Base-by-base conservation (phyloP, 495 filamentous ascomycete species). In the Hypomontagnella monticulosa region DNA sequence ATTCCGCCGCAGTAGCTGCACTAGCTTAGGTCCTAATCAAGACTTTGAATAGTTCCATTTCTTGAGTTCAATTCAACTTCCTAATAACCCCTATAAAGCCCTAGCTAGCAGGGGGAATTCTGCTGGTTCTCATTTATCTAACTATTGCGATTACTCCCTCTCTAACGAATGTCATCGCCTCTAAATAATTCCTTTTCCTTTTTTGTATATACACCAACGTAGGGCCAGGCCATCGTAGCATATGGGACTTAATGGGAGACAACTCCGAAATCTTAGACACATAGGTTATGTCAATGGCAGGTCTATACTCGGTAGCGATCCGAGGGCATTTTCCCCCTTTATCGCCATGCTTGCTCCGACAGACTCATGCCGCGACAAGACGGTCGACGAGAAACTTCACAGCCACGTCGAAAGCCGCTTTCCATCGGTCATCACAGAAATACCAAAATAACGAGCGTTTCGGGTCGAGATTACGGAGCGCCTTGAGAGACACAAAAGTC, bases 401-500 rank as follows among this genome's bases (percentile, higher is more conserved):
- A 18, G 3, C 60, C 6, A 59, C 54, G 10, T 30, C 69, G 15
- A 67, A 27, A 46, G 32, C 36, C 19, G 60, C 48, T 4, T 71
- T 73, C 37, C 69, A 50, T 32, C 65, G 56, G 33, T 57, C 71
- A 41, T 75, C 76, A 34, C 70, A 73, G 23, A 63, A 73, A 54
- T 61, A 66, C 48, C 78, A 74, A 27, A 75, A 79, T 48, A 70
- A 75, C 42, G 79, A 79, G 10, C 71, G 71, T 47, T 77, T 79
- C 65, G 72, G 73, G 14, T 75, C 76, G 32, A 75, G 73, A n/a
- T 69, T 76, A 37, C 67, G 73, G 0, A 55, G 41, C 18, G 74
- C 79, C 87, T 61, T 85, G 84, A 47, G 71, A 54, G 71, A 89
- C 61, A 96, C 91, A 27, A 95, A 89, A 68, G 84, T 97, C 49